Evolutionary conservation across 2,329 filamentous ascomycete species (phyloP), one percentile per base, ranked within the genome.

Genomic region (Botrytis cinerea): DNA sequence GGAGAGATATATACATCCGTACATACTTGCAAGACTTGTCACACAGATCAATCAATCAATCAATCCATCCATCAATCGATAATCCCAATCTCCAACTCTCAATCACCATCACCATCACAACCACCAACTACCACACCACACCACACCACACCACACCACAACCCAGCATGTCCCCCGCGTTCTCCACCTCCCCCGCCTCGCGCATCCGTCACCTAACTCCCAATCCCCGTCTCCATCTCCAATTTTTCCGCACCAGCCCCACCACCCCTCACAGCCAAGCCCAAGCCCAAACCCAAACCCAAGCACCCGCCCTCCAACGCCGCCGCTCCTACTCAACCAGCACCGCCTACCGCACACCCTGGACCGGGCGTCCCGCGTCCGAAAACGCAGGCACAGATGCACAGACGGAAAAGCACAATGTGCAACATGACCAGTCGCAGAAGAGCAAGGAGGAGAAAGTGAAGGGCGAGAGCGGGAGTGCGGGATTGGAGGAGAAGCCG

Each of bases 201-300:
- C 66, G 66, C 48, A 57, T 68, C 48, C 48, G 38, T n/a, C 66
- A 68, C n/a, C 48, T 68, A 32, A 68, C 66, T 3, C 66, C 66
- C 38, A 68, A 57, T 18, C 66, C 66, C 2, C 66, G 66, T 10
- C 66, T 68, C 4, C 48, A 68, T 20, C 48, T 68, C n/a, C 66
- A 57, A 57, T 68, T 68, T n/a, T 14, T n/a, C 5, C 48, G 35
- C 18, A 7, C 18, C 38, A 7, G 35, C 10, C 18, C 61, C 38
- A 45, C 2, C 2, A 28, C 32, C 1, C 8, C 63, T 5, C 28
- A 6, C 38, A 5, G 2, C 28, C 40, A 25, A 43, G 4, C 16
- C 16, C 48, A n/a, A 40, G 4, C 32, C 28, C 40, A 25, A 43
- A 9, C 35, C 35, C 35, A 35, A 6, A 35, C 35, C 35, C 35